phyloP scores from a whole-genome alignment of 176 grass and related monocot species.

The Tillandsia fasciculata region DNA sequence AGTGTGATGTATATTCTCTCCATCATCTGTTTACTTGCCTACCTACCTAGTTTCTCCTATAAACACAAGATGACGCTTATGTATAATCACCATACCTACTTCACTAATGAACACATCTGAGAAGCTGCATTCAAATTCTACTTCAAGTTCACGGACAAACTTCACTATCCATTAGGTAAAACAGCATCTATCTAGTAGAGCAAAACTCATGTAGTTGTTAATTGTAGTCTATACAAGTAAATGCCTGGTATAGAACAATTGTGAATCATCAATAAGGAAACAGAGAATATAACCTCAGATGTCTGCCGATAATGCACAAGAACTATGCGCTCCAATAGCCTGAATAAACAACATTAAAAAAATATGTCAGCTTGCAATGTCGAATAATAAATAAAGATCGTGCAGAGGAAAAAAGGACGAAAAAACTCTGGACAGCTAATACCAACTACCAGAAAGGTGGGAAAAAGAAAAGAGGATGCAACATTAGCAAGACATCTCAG shows the following conservation, averaged over 20 bases:
- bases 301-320: constrained; percentile 94
- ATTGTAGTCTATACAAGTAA: background rate
- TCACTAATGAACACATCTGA: too few relatives aligned
- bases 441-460: background rate
- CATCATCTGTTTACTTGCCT: too few relatives aligned
- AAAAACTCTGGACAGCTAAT: background rate
- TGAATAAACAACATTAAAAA: constrained; percentile 49
- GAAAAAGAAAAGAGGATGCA: too few relatives aligned
- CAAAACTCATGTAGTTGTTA: background rate
- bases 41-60: too few relatives aligned
- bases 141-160: too few relatives aligned
- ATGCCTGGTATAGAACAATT: background rate
- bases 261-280: background rate
- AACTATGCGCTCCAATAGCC: constrained; percentile 85
- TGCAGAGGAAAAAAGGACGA: too few relatives aligned
- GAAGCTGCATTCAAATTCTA: too few relatives aligned
- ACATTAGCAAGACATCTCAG: too few relatives aligned
- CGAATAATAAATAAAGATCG: background rate
- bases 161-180: too few relatives aligned
- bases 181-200: background rate
- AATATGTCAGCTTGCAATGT: constrained; percentile 25
- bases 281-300: constrained; percentile 49
- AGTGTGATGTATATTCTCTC: too few relatives aligned
- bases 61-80: too few relatives aligned
- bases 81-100: too few relatives aligned